Conservation (phyloP, 352 stramenopile species). For the Phytophthora quininea region DNA sequence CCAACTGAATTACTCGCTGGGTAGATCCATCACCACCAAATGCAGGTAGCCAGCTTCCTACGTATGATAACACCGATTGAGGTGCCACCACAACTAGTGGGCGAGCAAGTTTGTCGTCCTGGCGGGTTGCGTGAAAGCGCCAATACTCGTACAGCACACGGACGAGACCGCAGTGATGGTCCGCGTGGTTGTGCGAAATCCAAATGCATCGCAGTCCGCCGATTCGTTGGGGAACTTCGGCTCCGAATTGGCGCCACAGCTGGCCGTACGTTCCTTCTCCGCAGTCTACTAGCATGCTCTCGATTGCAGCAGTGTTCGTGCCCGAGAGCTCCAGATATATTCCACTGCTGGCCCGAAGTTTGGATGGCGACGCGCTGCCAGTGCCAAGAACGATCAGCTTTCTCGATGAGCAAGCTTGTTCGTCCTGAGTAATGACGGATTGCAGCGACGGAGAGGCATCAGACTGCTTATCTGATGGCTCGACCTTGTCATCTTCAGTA, state of each 20-base stretch:
- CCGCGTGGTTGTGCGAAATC: slow-evolving; percentile 97
- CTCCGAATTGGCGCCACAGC: slow-evolving; percentile 72
- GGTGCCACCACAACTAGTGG: slow-evolving; percentile 56
- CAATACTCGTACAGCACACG: slow-evolving; percentile 83
- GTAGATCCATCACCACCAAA: slow-evolving; percentile 10
- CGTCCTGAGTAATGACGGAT: not conserved
- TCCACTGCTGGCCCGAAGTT: slow-evolving; percentile 95
- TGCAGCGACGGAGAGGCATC: not conserved
- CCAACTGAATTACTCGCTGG: slow-evolving; percentile 39
- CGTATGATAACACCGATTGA: slow-evolving; percentile 62
- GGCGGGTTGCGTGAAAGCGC: slow-evolving; percentile 25
- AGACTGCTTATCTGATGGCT: not conserved
- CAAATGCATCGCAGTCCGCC: slow-evolving; percentile 89
- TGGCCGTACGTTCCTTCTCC: slow-evolving; percentile 96
- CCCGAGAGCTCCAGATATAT: slow-evolving; percentile 86
- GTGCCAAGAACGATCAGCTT: slow-evolving; percentile 94
- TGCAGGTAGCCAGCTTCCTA: slow-evolving; percentile 52
- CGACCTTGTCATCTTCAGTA: slow-evolving; percentile 9
- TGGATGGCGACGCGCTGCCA: slow-evolving; percentile 95
- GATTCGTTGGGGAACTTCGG: slow-evolving; percentile 45
- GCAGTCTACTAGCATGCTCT: slow-evolving; percentile 92
- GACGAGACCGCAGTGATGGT: slow-evolving; percentile 97
- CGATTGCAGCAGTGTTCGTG: slow-evolving; percentile 5
- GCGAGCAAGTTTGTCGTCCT: not conserved
- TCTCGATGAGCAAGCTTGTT: not conserved